These are phyloP conservation scores for Elymus sibiricus DNA, from an alignment of 176 grass and related monocot genomes.

Conservation along the genomic window DNA sequence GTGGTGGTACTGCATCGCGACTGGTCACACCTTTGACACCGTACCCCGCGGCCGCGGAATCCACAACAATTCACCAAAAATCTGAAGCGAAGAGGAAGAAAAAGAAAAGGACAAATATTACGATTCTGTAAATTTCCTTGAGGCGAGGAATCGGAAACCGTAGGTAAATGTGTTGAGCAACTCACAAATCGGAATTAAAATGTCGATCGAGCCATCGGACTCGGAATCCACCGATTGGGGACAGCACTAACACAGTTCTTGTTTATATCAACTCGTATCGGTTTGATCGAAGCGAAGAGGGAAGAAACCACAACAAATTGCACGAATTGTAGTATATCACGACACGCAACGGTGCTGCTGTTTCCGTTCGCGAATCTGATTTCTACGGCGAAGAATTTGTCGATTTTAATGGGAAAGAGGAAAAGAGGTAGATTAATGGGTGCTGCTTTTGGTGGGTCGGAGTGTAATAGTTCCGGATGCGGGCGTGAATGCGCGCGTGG, in stretches of 20 bases:
- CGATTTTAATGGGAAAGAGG: conserved; percentile 11
- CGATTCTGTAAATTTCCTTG: conserved; percentile 28
- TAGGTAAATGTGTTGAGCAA: conserved; percentile 3
- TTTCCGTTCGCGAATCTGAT: conserved; percentile 21
- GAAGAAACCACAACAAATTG: background rate
- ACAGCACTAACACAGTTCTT: conserved; percentile 10
- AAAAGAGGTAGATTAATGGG: conserved; percentile 19
- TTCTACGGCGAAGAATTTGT: conserved; percentile 29
- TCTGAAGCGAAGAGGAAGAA: conserved; percentile 26
- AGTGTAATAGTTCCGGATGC: conserved; percentile 37
- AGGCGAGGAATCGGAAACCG: conserved; percentile 36
- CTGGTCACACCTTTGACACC: conserved; percentile 6
- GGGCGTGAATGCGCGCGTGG: conserved; percentile 44
- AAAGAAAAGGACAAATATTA: conserved; percentile 13
- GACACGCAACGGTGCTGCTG: background rate
- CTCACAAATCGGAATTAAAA: conserved; percentile 28
- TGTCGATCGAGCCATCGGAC: conserved; percentile 20
- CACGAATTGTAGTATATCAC: background rate
- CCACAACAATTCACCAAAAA: conserved; percentile 35
- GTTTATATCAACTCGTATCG: background rate
- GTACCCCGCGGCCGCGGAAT: background rate
- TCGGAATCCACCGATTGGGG: background rate
- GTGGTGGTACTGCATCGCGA: conserved; percentile 49
- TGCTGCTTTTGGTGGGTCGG: conserved; percentile 42
- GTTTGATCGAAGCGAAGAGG: conserved; percentile 16